phyloP scores from a whole-genome alignment of 192 early-diverging fungal genomes.

The Pecoramyces ruminantium region DNA sequence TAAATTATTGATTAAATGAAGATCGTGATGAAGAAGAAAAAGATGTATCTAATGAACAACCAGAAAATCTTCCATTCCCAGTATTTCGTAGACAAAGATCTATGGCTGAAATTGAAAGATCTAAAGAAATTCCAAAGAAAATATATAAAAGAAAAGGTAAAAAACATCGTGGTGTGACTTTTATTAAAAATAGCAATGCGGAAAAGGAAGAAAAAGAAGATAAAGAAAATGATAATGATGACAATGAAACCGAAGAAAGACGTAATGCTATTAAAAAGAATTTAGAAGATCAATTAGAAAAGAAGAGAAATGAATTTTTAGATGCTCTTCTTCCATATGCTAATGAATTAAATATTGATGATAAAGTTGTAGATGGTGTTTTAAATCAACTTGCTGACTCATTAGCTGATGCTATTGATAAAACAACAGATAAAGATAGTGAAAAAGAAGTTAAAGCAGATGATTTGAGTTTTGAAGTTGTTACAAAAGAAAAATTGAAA shows the following conservation, averaged over 20 bases:
- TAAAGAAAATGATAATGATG: neutral
- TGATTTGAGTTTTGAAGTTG: neutral
- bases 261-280: neutral
- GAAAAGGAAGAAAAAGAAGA: neutral
- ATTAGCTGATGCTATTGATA: neutral
- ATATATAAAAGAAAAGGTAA: neutral
- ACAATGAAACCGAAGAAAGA: neutral
- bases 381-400: neutral
- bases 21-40: neutral
- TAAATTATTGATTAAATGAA: too few relatives aligned
- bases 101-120: neutral
- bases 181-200: neutral
- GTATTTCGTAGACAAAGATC: neutral
- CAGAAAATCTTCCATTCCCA: neutral
- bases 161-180: neutral
- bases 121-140: neutral
- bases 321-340: neutral
- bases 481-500: neutral
- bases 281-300: neutral
- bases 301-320: neutral
- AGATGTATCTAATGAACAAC: neutral
- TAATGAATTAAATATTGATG: neutral
- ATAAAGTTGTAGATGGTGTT: neutral
- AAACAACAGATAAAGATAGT: neutral
- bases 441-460: neutral